phyloP scores from a whole-genome alignment of 305 asterid species.

The Coffea humblotiana region DNA sequence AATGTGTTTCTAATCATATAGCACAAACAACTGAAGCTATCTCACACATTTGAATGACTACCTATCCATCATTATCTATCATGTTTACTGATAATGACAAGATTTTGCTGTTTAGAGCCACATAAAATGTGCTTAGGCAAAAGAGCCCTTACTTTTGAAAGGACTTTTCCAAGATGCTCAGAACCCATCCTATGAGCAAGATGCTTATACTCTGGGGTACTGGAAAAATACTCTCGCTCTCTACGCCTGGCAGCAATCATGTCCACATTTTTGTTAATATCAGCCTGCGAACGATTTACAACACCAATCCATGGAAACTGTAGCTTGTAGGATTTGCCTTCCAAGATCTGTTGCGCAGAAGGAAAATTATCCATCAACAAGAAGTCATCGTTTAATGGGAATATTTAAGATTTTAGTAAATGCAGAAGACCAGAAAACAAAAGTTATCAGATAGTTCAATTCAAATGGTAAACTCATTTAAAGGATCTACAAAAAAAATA shows the following conservation, averaged over 20 bases:
- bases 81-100: not conserved
- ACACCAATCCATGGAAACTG: conserved; percentile 99
- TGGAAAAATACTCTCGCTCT: conserved; percentile 85
- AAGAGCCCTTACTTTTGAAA: conserved; percentile 66
- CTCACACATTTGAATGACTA: not conserved
- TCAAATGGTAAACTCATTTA: not conserved
- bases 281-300: conserved; percentile 95
- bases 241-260: conserved; percentile 96
- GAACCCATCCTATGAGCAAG: conserved; percentile 89
- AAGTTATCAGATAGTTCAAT: not conserved
- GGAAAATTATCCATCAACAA: not conserved
- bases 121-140: not conserved
- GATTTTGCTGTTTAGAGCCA: not conserved
- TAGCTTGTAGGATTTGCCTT: conserved; percentile 83
- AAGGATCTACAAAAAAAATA: not conserved
- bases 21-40: not conserved
- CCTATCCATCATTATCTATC: not conserved
- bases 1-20: not conserved
- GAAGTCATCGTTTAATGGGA: not conserved
- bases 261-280: conserved; percentile 89
- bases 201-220: conserved; percentile 81
- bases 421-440: not conserved
- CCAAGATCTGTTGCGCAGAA: conserved; percentile 57
- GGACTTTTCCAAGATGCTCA: conserved; percentile 90
- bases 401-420: not conserved